These are phyloP conservation scores for Jackrogersella minutella DNA, from an alignment of 495 filamentous ascomycete species.

Conservation along the genomic window DNA sequence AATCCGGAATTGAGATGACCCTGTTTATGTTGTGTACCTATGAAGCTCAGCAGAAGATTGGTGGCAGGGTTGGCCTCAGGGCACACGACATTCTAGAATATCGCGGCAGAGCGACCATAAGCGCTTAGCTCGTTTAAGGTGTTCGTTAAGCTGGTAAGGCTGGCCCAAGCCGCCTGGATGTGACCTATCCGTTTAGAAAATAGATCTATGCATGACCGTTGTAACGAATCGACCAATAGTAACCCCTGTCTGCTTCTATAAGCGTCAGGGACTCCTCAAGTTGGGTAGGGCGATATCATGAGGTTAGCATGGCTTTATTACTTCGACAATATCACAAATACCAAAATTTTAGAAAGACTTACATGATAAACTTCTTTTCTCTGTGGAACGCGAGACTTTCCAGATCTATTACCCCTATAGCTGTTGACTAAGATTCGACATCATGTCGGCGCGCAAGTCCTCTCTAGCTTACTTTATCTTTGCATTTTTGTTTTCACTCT, in stretches of 20 bases:
- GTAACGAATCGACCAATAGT: conserved; percentile 4
- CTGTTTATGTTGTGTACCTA: neutral
- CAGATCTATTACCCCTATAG: neutral
- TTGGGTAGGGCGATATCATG: neutral
- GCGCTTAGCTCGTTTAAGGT: conserved; percentile 1
- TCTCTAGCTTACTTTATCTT: conserved; percentile 12
- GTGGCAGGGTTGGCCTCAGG: neutral
- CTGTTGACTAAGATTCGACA: neutral
- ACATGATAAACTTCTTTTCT: neutral
- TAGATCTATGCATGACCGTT: conserved; percentile 15
- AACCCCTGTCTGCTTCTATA: neutral
- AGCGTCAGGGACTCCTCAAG: neutral
- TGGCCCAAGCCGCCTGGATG: conserved; percentile 13
- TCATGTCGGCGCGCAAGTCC: conserved; percentile 24
- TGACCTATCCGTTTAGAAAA: conserved; percentile 18
- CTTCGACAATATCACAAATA: neutral
- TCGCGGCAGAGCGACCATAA: conserved; percentile 7
- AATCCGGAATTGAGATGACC: neutral
- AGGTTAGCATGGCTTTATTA: conserved; percentile 5
- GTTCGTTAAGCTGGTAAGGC: neutral
- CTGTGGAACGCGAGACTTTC: neutral
- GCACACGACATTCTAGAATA: neutral
- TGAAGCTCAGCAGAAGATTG: neutral
- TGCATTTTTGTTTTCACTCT: conserved; percentile 37
- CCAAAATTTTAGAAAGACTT: neutral